Evolutionary conservation across 176 grass and related monocot genomes (phyloP), one percentile per base, ranked within the genome.

Genomic region (Lolium multiflorum): DNA sequence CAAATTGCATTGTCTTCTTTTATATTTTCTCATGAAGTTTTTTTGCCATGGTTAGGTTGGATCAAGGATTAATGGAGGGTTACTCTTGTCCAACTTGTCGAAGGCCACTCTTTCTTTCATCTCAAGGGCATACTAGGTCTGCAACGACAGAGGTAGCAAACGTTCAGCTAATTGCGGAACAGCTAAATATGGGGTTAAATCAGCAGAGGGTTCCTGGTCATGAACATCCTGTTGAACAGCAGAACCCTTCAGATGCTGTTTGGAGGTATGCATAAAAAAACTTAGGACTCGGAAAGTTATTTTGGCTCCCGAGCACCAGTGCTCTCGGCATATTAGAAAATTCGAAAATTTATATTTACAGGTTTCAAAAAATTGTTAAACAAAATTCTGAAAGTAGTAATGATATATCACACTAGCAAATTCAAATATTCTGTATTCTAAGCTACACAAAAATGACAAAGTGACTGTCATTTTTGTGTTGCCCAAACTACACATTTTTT

Each of bases 81-180:
- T 99, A 99, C 82, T 97, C 94, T 77, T 99, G 97, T 74, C 97
- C 97, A 83, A 97, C 94, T 82, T 99, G 97, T 87, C 87, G 94
- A 86, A 94, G 97, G 84, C 89, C 97, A 57, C 90, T 99, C 59
- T 88, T 88, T 92, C 50, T 90, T 63, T 89, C 90, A 55, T 87
- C 86, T 73, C 87, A 91, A 87, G 88, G 89, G 26, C 87, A 83
- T 63, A 76, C 74, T 56, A 89, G 93, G 79, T 79, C 93, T 71
- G 83, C 69, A 38, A 20, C 81, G 25, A 20, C 61, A 44, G 89
- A 89, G 60, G 84, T 70, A 51, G 63, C 77, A 26, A 92, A 89
- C 67, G 84, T 76, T 87, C 85, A 91, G 77, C 91, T 88, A 91
- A 85, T 95, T 87, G 81, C 88, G 3, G 92, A 92, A 87, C 91